Percentiles rank a stretch among this genome's conserved stretches.
phyloP scores from a whole-genome alignment of 2,329 filamentous ascomycete species.

The Rhytidhysteron rufulum region DNA sequence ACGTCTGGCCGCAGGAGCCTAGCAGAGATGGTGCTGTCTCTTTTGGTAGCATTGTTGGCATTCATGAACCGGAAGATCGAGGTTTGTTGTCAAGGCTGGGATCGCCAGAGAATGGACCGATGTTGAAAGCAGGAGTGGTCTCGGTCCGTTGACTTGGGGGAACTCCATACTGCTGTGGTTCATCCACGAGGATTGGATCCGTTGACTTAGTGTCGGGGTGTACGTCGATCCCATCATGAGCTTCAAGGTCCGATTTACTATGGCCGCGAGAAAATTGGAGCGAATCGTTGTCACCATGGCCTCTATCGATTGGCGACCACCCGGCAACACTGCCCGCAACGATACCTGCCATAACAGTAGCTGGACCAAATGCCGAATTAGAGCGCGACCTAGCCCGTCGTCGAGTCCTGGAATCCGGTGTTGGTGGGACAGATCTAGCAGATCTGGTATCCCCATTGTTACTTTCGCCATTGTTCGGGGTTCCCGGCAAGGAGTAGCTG shows the following conservation, averaged over 20 bases:
- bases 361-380: slow-evolving; percentile 69
- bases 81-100: slow-evolving; percentile 26
- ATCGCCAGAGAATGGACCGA: slow-evolving; percentile 41
- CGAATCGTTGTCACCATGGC: slow-evolving; percentile 38
- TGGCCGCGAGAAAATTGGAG: slow-evolving; percentile 33
- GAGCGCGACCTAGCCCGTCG: slow-evolving; percentile 62
- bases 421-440: slow-evolving; percentile 46
- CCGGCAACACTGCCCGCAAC: slow-evolving; percentile 72
- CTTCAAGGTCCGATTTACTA: slow-evolving; percentile 39
- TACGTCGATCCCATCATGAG: slow-evolving; percentile 42
- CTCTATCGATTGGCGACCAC: slow-evolving; percentile 67
- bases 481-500: slow-evolving; percentile 62
- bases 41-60: too few species aligned
- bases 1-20: not conserved
- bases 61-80: slow-evolving; percentile 5
- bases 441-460: slow-evolving; percentile 33
- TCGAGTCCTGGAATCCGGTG: slow-evolving; percentile 56
- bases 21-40: too few species aligned
- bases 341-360: slow-evolving; percentile 79
- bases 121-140: slow-evolving; percentile 42
- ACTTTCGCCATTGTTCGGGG: slow-evolving; percentile 54
- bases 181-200: slow-evolving; percentile 44
- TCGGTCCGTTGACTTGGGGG: slow-evolving; percentile 43
- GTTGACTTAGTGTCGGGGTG: slow-evolving; percentile 48
- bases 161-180: slow-evolving; percentile 35